Percentiles rank a stretch among this genome's conserved stretches.
Evolutionary conservation across 2,329 filamentous ascomycete species (phyloP).

Genomic region (Diplodia sapinea): DNA sequence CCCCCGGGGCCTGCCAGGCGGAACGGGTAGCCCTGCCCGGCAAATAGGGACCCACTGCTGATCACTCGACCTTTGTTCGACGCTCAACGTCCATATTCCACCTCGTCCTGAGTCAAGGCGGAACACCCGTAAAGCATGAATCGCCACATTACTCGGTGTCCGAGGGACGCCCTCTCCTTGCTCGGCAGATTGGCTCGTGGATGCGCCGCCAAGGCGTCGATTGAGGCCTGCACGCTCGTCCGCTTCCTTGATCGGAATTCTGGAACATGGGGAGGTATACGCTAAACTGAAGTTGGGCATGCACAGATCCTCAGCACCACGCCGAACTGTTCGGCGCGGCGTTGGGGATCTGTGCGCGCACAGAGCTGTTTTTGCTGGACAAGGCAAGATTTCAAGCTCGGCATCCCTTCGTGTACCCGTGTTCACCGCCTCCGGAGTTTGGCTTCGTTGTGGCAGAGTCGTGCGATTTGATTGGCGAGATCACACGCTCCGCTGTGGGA

Average conservation of each 20-base stretch:
- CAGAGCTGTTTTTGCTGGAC: too few relatives aligned
- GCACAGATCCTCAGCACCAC: too few relatives aligned
- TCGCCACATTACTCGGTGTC: slow-evolving; percentile 14
- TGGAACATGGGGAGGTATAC: too few relatives aligned
- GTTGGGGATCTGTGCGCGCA: too few relatives aligned
- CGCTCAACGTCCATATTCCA: slow-evolving; percentile 13
- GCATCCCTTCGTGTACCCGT: too few relatives aligned
- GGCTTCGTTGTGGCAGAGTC: too few relatives aligned
- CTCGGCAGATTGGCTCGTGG: neutral
- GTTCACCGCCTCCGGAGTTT: too few relatives aligned
- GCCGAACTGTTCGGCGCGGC: too few relatives aligned
- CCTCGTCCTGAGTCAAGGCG: neutral
- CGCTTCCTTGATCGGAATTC: neutral
- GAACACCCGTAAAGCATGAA: slow-evolving; percentile 5
- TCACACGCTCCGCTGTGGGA: too few relatives aligned
- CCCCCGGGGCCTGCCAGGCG: neutral
- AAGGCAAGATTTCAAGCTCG: too few relatives aligned
- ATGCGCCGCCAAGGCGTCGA: slow-evolving; percentile 24
- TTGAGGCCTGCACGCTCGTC: neutral
- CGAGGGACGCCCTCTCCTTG: neutral
- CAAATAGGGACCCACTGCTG: slow-evolving; percentile 3
- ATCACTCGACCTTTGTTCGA: neutral
- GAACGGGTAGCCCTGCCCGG: neutral
- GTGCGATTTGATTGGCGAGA: too few relatives aligned
- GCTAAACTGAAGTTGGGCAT: too few relatives aligned